Evolutionary conservation across 345 rosid species (phyloP).

Genomic region (Moringa oleifera): DNA sequence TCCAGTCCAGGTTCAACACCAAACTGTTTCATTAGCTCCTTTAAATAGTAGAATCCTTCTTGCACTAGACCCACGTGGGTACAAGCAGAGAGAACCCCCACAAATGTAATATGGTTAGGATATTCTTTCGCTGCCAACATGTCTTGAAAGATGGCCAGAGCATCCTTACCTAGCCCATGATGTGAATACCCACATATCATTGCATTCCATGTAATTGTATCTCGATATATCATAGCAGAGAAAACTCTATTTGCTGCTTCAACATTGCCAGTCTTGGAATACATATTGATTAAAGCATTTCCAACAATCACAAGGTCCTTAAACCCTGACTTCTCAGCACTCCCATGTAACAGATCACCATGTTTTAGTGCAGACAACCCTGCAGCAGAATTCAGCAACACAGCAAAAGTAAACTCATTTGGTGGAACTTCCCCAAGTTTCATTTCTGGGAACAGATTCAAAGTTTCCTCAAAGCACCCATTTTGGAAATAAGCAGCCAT

Average conservation of each 20-base stretch:
- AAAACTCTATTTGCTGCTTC: slow-evolving; percentile 49
- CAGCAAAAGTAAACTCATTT: slow-evolving; percentile 64
- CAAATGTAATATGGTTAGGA: slow-evolving; percentile 71
- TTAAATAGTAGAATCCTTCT: slow-evolving; percentile 53
- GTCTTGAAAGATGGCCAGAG: slow-evolving; percentile 46
- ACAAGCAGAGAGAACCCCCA: slow-evolving; percentile 79
- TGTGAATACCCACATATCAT: slow-evolving; percentile 76
- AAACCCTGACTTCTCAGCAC: slow-evolving; percentile 46
- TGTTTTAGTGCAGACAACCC: slow-evolving; percentile 49
- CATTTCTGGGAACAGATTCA: slow-evolving; percentile 50
- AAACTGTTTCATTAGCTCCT: slow-evolving; percentile 47
- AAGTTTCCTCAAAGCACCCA: slow-evolving; percentile 61
- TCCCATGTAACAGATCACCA: slow-evolving; percentile 51
- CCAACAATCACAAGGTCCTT: slow-evolving; percentile 49
- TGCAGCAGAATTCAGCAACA: slow-evolving; percentile 55
- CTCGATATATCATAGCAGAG: slow-evolving; percentile 28
- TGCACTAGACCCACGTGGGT: slow-evolving; percentile 53
- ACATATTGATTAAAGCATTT: slow-evolving; percentile 71
- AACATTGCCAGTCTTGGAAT: slow-evolving; percentile 54
- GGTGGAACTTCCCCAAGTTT: slow-evolving; percentile 33
- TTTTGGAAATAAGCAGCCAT: slow-evolving; percentile 67
- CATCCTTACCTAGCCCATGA: slow-evolving; percentile 69
- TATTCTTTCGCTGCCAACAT: slow-evolving; percentile 44
- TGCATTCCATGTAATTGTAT: slow-evolving; percentile 60
- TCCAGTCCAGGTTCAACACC: slow-evolving; percentile 59